phyloP scores from a whole-genome alignment of 2,329 filamentous ascomycete genomes.

The Diplodia seriata region DNA sequence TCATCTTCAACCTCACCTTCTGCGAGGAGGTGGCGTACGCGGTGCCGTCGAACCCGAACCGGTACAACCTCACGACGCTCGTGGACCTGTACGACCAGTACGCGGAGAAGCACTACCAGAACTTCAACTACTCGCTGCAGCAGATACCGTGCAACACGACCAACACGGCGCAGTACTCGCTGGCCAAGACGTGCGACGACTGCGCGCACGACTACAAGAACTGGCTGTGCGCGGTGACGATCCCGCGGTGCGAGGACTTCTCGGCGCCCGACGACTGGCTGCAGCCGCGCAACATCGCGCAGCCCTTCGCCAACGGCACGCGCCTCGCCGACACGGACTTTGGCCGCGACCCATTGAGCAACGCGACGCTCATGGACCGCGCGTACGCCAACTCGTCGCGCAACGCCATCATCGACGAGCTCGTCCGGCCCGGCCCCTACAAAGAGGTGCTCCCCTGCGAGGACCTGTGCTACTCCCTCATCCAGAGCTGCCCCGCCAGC shows the following conservation, averaged over 20 bases:
- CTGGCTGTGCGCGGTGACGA: conserved; percentile 93
- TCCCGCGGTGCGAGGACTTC: conserved; percentile 91
- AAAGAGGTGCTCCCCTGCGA: conserved; percentile 90
- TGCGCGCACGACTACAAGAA: conserved; percentile 84
- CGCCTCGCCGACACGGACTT: conserved; percentile 50
- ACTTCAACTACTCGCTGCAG: conserved; percentile 81
- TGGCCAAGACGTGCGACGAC: conserved; percentile 76
- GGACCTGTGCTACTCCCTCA: conserved; percentile 84
- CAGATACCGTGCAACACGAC: conserved; percentile 86
- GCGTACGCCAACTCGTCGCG: conserved; percentile 65
- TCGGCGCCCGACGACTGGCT: conserved; percentile 60
- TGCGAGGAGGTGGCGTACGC: conserved; percentile 90
- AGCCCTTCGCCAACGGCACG: conserved; percentile 74
- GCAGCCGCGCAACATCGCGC: conserved; percentile 72
- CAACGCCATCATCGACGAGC: conserved; percentile 73
- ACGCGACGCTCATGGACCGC: conserved; percentile 39
- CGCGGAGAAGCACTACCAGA: conserved; percentile 71
- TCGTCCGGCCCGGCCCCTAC: conserved; percentile 84
- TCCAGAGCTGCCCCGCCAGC: conserved; percentile 80
- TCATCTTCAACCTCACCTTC: conserved; percentile 87
- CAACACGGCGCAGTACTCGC: conserved; percentile 77
- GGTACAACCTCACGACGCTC: conserved; percentile 67
- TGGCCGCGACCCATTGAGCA: conserved; percentile 35
- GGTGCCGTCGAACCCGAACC: conserved; percentile 78
- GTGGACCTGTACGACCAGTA: conserved; percentile 78